Percentiles rank a stretch among this genome's conserved stretches.
phyloP scores from a whole-genome alignment of 352 stramenopile genomes.

The Pythium aphanidermatum region DNA sequence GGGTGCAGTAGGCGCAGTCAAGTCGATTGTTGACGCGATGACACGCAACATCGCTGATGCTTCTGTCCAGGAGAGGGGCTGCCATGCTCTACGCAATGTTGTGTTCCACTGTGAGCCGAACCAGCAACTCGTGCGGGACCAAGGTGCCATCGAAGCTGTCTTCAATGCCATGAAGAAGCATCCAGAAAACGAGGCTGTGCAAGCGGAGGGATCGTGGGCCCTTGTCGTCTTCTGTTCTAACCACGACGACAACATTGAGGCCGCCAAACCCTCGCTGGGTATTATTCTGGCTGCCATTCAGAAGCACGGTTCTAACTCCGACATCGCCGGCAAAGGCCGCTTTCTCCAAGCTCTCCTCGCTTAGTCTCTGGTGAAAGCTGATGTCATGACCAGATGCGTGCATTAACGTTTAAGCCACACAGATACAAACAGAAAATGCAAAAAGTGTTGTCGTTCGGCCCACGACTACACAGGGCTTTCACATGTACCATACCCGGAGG shows the following conservation, averaged over 20 bases:
- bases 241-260: conserved; percentile 54
- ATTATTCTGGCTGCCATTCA: conserved; percentile 43
- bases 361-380: conserved; percentile 6
- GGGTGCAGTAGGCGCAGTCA: conserved; percentile 45
- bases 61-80: conserved; percentile 60
- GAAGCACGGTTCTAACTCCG: conserved; percentile 36
- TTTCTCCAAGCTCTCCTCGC: conserved; percentile 60
- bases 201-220: conserved; percentile 67
- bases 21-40: conserved; percentile 60
- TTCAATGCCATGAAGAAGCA: conserved; percentile 59
- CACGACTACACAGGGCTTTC: conserved; percentile 1
- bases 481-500: conserved; percentile 40
- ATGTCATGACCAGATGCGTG: too few species aligned
- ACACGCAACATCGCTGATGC: conserved; percentile 54
- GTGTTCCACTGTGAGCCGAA: conserved; percentile 70
- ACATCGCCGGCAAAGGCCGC: conserved; percentile 61
- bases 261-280: conserved; percentile 35
- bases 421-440: too few species aligned
- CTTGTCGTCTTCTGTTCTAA: conserved; percentile 80
- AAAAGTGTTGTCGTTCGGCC: background rate
- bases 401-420: too few species aligned
- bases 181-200: conserved; percentile 53
- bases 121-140: conserved; percentile 43
- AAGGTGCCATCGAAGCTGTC: conserved; percentile 60
- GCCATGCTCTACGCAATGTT: conserved; percentile 70